Base-by-base conservation (phyloP, 352 stramenopile genomes). In the Phytopythium aichiense region DNA sequence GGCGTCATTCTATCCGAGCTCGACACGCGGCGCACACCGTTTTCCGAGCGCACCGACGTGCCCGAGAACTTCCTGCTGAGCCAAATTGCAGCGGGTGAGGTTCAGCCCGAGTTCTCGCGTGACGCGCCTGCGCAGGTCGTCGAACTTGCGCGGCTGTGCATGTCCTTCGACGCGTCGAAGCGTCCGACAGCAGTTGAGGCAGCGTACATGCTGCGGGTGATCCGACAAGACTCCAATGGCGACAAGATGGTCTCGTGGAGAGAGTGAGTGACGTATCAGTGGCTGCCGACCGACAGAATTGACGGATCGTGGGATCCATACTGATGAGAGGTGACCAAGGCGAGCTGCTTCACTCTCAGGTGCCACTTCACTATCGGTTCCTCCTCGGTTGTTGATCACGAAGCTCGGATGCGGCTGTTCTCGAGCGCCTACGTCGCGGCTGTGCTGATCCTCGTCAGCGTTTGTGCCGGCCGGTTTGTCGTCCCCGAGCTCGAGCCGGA, bases 1-100 rank as follows among this genome's bases (percentile, higher is more conserved):
- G 75, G 75, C 16, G 72, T 84, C 23, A 76, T 84, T 49, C 60
- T 84, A 16, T 72, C 70, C 4, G 74, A 84, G 64, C 68, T 84
- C n/a, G 74, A 84, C 28, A 81, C 74, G 25, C 74, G 48, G 16
- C 64, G 66, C 30, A 64, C 80, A 31, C 74, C 74, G 31, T 84
- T 79, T 55, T 37, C 65, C 13, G 61, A 70, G n/a, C 23, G 37
- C 35, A 30, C 62, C 9, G 61, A 28, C 18, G 30, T 76, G 31
- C 50, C 67, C 16, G 72, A 81, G 56, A 65, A 71, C 28, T 68
- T 53, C 38, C 31, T 81, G 15, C 60, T 81, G 51, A 74, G 57
- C 12, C 67, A 56, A 22, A 55, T 81, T 3, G 54, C 57, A 0
- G 56, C 53, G 3, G 72, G 72, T 2, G 67, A 81, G 25, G 20